A percentile compares a stretch with the other conserved stretches of the same genome.
These are phyloP conservation scores for Gillenia trifoliata DNA, from an alignment of 306 rosid genomes.

Conservation along the genomic window DNA sequence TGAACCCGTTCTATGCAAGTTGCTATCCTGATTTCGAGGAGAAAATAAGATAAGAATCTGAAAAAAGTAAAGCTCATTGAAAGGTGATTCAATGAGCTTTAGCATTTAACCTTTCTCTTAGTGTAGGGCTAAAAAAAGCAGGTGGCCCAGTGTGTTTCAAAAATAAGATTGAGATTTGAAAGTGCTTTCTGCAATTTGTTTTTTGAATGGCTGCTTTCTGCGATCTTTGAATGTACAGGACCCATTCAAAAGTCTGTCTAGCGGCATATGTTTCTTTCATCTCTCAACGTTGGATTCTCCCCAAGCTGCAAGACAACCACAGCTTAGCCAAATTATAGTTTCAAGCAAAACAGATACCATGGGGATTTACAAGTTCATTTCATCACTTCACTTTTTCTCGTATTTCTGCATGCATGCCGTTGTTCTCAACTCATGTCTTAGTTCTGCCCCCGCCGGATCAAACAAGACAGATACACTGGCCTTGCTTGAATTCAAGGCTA, in stretches of 20 bases:
- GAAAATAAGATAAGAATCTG: constrained; percentile 1
- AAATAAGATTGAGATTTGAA: too few species aligned
- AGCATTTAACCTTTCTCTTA: too few species aligned
- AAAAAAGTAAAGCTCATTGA: not conserved
- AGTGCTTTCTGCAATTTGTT: too few species aligned
- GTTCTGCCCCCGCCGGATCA: not conserved
- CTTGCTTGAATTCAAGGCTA: not conserved
- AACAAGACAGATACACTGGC: not conserved
- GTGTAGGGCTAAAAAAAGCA: too few species aligned
- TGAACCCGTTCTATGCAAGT: too few species aligned
- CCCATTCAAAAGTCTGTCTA: too few species aligned
- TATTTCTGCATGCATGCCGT: not conserved
- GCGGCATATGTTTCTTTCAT: too few species aligned
- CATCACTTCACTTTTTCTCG: not conserved
- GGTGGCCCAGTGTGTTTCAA: too few species aligned
- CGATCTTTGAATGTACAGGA: too few species aligned
- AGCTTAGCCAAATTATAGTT: not conserved
- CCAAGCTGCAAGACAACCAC: not conserved
- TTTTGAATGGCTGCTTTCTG: too few species aligned
- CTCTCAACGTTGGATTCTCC: not conserved
- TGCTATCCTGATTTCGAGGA: too few species aligned
- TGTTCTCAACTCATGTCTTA: not conserved
- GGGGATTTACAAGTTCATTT: not conserved
- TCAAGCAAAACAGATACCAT: not conserved
- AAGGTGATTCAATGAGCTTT: too few species aligned